These are phyloP conservation scores for Pseudozyma pruni DNA, from an alignment of 1,284 basidiomycete species.

Conservation along the genomic window DNA sequence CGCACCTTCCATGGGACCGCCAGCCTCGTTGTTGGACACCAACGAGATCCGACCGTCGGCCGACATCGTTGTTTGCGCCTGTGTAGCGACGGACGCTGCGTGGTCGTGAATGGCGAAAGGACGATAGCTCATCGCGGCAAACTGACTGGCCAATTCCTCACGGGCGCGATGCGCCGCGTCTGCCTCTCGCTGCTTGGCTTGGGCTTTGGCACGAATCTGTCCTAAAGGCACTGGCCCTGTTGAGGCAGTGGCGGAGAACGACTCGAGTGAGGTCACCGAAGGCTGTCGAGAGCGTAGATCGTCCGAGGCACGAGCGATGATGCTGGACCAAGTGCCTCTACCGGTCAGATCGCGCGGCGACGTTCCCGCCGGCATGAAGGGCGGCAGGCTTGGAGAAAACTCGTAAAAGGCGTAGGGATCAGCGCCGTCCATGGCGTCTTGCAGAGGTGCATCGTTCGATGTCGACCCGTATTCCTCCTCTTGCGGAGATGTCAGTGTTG, in stretches of 20 bases:
- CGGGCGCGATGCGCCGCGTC: slow-evolving; percentile 29
- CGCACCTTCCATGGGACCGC: neutral
- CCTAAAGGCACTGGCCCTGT: slow-evolving; percentile 52
- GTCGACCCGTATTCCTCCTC: slow-evolving; percentile 5
- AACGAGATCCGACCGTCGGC: slow-evolving; percentile 5
- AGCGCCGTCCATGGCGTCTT: neutral
- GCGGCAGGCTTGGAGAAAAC: slow-evolving; percentile 58
- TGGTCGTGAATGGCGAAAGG: slow-evolving; percentile 55
- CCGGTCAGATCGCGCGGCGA: slow-evolving; percentile 52
- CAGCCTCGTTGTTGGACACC: slow-evolving; percentile 1
- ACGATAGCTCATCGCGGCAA: slow-evolving; percentile 41
- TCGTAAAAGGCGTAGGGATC: slow-evolving; percentile 56
- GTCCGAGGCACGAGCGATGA: slow-evolving; percentile 49
- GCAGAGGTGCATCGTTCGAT: neutral
- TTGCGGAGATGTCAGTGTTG: slow-evolving; percentile 3
- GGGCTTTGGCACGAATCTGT: slow-evolving; percentile 41
- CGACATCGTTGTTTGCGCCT: slow-evolving; percentile 1
- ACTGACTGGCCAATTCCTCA: slow-evolving; percentile 40
- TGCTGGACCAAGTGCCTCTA: slow-evolving; percentile 56
- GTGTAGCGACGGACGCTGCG: slow-evolving; percentile 23
- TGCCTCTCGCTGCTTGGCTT: slow-evolving; percentile 38
- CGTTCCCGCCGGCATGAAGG: slow-evolving; percentile 50
- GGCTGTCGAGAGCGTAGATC: slow-evolving; percentile 26
- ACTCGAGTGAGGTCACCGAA: slow-evolving; percentile 31
- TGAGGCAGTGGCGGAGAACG: slow-evolving; percentile 7